Evolutionary conservation across 768 basidiomycete species (phyloP).

Genomic region (Hygrocybe punicea): DNA sequence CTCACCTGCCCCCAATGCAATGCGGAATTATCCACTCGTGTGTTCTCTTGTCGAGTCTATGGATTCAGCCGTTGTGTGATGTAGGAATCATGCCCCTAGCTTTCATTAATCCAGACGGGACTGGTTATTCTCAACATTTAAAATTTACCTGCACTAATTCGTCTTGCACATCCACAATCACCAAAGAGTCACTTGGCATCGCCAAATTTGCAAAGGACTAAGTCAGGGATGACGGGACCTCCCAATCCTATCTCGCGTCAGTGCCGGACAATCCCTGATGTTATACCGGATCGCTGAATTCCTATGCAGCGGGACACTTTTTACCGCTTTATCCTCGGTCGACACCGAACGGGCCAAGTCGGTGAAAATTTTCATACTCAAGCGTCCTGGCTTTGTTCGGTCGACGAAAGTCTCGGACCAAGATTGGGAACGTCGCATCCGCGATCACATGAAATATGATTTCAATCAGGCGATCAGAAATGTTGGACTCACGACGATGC

Average conservation of each 20-base stretch:
- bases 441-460: conserved; percentile 19
- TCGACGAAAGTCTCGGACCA: conserved; percentile 9
- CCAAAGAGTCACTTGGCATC: conserved; percentile 39
- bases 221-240: conserved; percentile 18
- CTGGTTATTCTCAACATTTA: too few species aligned
- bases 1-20: conserved; percentile 32
- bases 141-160: too few species aligned
- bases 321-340: conserved; percentile 22
- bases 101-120: too few species aligned
- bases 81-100: too few species aligned
- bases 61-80: too few species aligned
- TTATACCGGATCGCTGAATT: background rate
- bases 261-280: background rate
- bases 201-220: conserved; percentile 45
- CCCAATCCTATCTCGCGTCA: conserved; percentile 31
- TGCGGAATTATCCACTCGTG: conserved; percentile 23
- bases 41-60: conserved; percentile 1
- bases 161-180: conserved; percentile 26
- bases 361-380: conserved; percentile 22
- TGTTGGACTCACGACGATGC: conserved; percentile 14
- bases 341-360: conserved; percentile 26
- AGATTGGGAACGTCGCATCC: conserved; percentile 9
- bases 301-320: conserved; percentile 34
- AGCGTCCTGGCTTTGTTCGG: background rate
- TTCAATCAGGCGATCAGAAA: conserved; percentile 11